phyloP scores from a whole-genome alignment of 345 rosid species.

The Rhodamnia argentea region DNA sequence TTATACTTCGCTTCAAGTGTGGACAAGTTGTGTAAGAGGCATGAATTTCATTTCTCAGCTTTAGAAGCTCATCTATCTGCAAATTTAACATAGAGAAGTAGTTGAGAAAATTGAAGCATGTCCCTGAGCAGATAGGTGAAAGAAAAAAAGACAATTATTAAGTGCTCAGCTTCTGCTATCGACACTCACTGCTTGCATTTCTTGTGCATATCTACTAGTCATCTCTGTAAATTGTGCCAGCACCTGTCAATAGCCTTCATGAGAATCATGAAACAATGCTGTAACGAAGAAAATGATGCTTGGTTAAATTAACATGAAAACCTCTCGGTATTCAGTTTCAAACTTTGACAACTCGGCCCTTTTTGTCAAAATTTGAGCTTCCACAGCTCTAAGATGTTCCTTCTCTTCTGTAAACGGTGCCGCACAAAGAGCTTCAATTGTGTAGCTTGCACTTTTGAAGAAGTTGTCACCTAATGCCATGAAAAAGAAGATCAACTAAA shows the following conservation, averaged over 20 bases:
- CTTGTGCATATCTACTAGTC: conserved; percentile 85
- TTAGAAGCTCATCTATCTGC: conserved; percentile 90
- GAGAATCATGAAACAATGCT: not conserved
- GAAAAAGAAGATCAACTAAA: conserved; percentile 20
- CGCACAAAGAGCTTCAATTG: conserved; percentile 82
- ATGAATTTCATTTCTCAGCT: conserved; percentile 73
- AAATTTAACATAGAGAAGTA: not conserved
- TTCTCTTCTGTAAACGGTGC: conserved; percentile 67
- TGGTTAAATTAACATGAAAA: conserved; percentile 2
- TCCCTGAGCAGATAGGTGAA: not conserved
- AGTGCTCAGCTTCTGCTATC: not conserved
- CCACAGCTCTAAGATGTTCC: conserved; percentile 74
- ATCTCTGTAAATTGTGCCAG: conserved; percentile 80
- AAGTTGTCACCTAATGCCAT: conserved; percentile 96
- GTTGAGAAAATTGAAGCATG: not conserved
- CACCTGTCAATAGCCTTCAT: conserved; percentile 32
- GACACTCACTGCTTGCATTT: conserved; percentile 81
- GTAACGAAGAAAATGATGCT: not conserved
- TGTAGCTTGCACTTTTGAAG: conserved; percentile 82
- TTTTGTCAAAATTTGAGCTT: conserved; percentile 76
- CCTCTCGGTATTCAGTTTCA: conserved; percentile 95
- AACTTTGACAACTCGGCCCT: conserved; percentile 80
- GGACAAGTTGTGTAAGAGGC: conserved; percentile 62
- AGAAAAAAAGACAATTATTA: not conserved
- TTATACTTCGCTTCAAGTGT: conserved; percentile 50